Percentiles rank a stretch among this genome's conserved stretches.
These are phyloP conservation scores for Metarhizium brunneum DNA, from an alignment of 2,329 filamentous ascomycete species.

Conservation along the genomic window DNA sequence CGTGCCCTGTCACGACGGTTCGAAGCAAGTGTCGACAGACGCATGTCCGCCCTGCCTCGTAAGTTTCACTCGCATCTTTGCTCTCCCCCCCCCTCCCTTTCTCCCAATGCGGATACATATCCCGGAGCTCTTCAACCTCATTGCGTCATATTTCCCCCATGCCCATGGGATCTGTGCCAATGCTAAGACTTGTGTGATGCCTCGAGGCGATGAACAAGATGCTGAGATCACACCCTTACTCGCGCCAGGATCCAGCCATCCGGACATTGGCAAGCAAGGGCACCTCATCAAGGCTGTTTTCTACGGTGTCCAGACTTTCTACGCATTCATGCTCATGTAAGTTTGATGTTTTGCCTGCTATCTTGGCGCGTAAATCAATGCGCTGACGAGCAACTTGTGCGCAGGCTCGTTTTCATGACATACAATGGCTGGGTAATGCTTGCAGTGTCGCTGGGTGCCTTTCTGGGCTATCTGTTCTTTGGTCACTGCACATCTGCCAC, in stretches of 20 bases:
- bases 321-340: slow-evolving; percentile 99
- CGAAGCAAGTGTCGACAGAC: slow-evolving; percentile 47
- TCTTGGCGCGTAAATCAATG: neutral
- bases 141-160: slow-evolving; percentile 3
- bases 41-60: slow-evolving; percentile 43
- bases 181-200: slow-evolving; percentile 20
- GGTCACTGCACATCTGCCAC: slow-evolving; percentile 59
- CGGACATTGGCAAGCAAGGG: slow-evolving; percentile 52
- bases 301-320: slow-evolving; percentile 93
- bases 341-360: slow-evolving; percentile 20
- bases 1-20: slow-evolving; percentile 70
- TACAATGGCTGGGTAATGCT: slow-evolving; percentile 99
- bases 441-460: slow-evolving; percentile 78
- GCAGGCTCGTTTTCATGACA: slow-evolving; percentile 98
- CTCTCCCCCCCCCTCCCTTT: neutral
- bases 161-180: slow-evolving; percentile 13
- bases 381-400: neutral
- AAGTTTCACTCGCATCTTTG: slow-evolving; percentile 23
- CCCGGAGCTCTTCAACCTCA: neutral
- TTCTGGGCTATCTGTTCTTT: slow-evolving; percentile 79
- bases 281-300: slow-evolving; percentile 73
- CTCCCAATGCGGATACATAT: too few species aligned
- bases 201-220: slow-evolving; percentile 30
- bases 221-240: slow-evolving; percentile 56
- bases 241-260: slow-evolving; percentile 64